phyloP scores from a whole-genome alignment of 345 rosid genomes.

The Dovyalis caffra region DNA sequence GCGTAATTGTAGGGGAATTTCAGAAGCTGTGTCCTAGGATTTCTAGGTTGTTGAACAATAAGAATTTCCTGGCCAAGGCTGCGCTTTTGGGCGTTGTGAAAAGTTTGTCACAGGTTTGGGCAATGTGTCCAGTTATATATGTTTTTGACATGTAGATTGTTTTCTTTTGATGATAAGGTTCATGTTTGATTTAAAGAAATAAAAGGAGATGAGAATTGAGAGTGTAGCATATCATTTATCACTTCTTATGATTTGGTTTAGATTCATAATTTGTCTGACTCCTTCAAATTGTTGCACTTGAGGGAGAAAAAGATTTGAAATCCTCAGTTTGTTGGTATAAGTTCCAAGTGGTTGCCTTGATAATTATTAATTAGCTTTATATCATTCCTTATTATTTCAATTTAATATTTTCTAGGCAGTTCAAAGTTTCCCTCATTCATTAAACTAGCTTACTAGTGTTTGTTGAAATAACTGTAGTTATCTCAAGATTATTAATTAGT shows the following conservation, averaged over 20 bases:
- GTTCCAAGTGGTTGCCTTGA: not conserved
- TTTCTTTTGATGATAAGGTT: not conserved
- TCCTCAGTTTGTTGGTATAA: not conserved
- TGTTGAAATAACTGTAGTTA: not conserved
- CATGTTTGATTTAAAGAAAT: not conserved
- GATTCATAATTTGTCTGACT: not conserved
- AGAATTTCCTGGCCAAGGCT: slow-evolving; percentile 20
- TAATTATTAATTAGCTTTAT: slow-evolving; percentile 1
- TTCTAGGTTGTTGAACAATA: slow-evolving; percentile 10
- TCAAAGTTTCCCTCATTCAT: not conserved
- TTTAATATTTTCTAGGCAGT: not conserved
- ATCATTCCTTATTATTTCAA: not conserved
- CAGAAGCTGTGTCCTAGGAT: slow-evolving; percentile 17
- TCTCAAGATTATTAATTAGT: not conserved
- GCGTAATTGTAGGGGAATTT: not conserved
- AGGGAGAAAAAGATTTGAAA: not conserved
- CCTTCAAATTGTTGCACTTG: not conserved
- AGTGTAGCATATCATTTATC: not conserved
- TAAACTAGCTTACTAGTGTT: not conserved
- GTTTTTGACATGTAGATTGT: not conserved
- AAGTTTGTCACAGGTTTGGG: slow-evolving; percentile 19
- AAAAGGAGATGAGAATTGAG: not conserved
- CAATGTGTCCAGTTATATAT: not conserved
- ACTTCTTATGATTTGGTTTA: not conserved
- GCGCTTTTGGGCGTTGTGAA: slow-evolving; percentile 8